Base-by-base conservation (phyloP, 2,329 filamentous ascomycete species). In the Hortaea werneckii region DNA sequence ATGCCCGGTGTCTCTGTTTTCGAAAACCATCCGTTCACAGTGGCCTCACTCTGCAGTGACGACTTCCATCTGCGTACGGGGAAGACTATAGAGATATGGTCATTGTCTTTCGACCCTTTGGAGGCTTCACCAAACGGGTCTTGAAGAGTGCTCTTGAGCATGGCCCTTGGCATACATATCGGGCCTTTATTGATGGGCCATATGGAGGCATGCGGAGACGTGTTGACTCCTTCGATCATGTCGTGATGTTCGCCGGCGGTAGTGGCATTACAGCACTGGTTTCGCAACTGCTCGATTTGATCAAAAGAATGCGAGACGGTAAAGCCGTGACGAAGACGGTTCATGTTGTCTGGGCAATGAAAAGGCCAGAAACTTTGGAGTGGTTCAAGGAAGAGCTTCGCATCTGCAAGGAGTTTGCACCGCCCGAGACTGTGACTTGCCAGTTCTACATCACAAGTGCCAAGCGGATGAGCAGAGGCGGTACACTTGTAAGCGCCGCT, bases 331-430 rank as follows among this genome's bases (percentile, higher is more conserved):
- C 89, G 1, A 87, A 85, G 63, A 86, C 83, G 53, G 83, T 96
- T 5, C 83, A 92, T 11, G 86, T 96, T 1, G 79, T 96, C n/a
- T 96, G 90, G 90, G 82, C 89, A 5, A 72, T 95, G 54, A 94
- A 92, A 67, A 80, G 85, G 46, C 80, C 92, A 10, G 90, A 95
- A 65, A 87, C 87, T 1, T 87, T 96, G 81, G 87, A 95, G 62
- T 96, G 90, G 90, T 96, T 95, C 74, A 85, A 87, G 54, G 89
- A 95, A 67, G 90, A 95, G 65, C 74, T 95, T 48, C 79, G 88
- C 41, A 94, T 95, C 58, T 95, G 90, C 67, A 79, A 87, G 57
- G 87, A 95, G 65, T 83, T 81, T 42, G 89, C 90, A 7, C 90
- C 90, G 1, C 85, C 86, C 0, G 87, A 92, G 60, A 84, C 85